Base-by-base conservation (phyloP, 139 green algal genomes). In the Coccomyxa sp. region DNA sequence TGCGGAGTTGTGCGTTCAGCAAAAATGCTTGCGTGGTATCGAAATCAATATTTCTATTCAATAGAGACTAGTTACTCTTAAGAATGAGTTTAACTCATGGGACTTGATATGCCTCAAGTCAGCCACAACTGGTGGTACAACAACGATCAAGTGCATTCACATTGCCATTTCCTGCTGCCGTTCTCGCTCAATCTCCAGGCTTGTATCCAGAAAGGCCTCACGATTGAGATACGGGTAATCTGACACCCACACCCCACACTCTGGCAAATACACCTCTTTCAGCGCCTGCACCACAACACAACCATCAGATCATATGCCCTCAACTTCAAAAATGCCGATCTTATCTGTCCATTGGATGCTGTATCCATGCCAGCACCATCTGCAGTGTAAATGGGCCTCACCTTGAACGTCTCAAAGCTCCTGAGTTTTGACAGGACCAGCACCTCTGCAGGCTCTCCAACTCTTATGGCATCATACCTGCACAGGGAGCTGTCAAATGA, bases 191-290 rank as follows among this genome's bases (percentile, higher is more conserved):
- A 96, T 87, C 13, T 91, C 82, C 28, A 95, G 81, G 58, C 79
- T 92, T 38, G 95, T 74, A 28, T 94, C 90, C 79, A 95, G 83
- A 71, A 95, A 95, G 4, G 88, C 83, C 25, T 90, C 82, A 15
- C 92, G 85, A 67, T 95, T 90, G 0, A 94, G 60, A 82, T 93
- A 95, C 0, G 94, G 94, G 83, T 97, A 97, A 77, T 96, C 91
- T 10, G 89, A 86, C 57, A 97, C 85, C 94, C 94, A 97, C 59
- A 96, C 79, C 30, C 92, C 90, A 27, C 87, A 85, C 79, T 90
- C 87, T 4, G 93, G 94, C n/a, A 96, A 79, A 81, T 97, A 97
- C 25, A 94, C 88, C 84, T 97, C 94, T 58, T 94, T 93, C 38
- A 97, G 88, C 10, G 94, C 94, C 92, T 95, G 86, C 71, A 82